Percentiles rank a stretch among this genome's conserved stretches.
phyloP scores from a whole-genome alignment of 2,329 filamentous ascomycete species.

The Pseudonectria foliicola region DNA sequence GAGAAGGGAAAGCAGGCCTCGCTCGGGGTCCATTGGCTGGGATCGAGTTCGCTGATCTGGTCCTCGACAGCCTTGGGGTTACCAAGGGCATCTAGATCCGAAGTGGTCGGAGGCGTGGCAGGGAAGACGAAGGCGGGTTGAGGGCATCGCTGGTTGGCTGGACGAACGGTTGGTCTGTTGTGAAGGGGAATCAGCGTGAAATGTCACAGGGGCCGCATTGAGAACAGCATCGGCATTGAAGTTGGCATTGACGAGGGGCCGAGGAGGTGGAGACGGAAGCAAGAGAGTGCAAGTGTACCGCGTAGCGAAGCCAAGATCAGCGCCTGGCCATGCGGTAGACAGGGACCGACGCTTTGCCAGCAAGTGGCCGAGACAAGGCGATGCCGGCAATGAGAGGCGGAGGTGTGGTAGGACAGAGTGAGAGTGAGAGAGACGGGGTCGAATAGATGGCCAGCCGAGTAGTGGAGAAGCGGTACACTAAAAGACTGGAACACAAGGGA shows the following conservation, averaged over 20 bases:
- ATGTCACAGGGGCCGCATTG: constrained; percentile 3
- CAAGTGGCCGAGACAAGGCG: too few relatives aligned
- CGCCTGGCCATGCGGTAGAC: too few relatives aligned
- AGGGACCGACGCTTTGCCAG: too few relatives aligned
- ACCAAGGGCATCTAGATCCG: constrained; percentile 43
- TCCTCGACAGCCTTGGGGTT: constrained; percentile 19
- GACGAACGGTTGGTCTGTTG: constrained; percentile 52
- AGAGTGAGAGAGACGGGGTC: too few relatives aligned
- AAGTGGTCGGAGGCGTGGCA: constrained; percentile 52
- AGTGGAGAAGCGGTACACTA: too few relatives aligned
- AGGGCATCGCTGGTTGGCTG: constrained; percentile 53
- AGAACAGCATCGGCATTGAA: constrained; percentile 7
- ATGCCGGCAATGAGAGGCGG: too few relatives aligned
- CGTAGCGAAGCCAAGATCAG: too few relatives aligned
- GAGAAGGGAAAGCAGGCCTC: constrained; percentile 31
- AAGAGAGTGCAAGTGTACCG: too few relatives aligned
- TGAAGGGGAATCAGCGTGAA: constrained; percentile 5
- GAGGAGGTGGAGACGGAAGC: neutral
- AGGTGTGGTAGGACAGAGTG: too few relatives aligned
- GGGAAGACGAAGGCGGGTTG: constrained; percentile 56
- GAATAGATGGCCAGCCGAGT: constrained; percentile 7
- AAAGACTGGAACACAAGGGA: constrained; percentile 10
- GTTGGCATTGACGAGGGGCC: neutral
- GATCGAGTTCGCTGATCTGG: constrained; percentile 22
- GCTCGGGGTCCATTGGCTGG: constrained; percentile 37